Percentiles rank a stretch among this genome's conserved stretches.
Conservation (phyloP, 208 protist species). For the Wallacemonas sp. region DNA sequence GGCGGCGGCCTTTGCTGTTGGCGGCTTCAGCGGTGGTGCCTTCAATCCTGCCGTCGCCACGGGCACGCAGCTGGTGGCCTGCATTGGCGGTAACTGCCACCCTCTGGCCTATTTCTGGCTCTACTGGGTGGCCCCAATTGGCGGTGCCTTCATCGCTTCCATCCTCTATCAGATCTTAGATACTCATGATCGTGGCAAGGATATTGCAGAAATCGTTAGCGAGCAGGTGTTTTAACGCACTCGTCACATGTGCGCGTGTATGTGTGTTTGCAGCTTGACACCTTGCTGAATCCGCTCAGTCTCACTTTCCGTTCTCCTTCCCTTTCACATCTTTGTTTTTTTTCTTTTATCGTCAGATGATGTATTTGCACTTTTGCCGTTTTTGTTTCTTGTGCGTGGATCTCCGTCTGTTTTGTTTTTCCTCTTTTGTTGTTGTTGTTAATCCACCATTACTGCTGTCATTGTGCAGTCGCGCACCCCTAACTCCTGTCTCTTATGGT, state of each 20-base stretch:
- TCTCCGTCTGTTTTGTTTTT: too few species aligned
- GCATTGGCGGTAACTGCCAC: slow-evolving; percentile 69
- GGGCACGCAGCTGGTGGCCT: slow-evolving; percentile 68
- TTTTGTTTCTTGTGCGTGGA: too few species aligned
- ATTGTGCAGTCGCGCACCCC: too few species aligned
- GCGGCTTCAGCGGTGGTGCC: slow-evolving; percentile 60
- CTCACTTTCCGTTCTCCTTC: too few species aligned
- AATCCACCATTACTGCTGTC: too few species aligned
- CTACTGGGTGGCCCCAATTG: slow-evolving; percentile 86
- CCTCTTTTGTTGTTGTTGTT: too few species aligned
- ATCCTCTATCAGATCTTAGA: slow-evolving; percentile 84
- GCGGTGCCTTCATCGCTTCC: slow-evolving; percentile 76
- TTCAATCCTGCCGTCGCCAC: slow-evolving; percentile 86
- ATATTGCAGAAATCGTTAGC: slow-evolving; percentile 21
- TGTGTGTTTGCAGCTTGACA: not conserved
- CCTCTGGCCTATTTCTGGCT: slow-evolving; percentile 78
- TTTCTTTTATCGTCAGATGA: not conserved
- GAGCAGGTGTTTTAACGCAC: slow-evolving; percentile 44
- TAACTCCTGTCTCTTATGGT: too few species aligned
- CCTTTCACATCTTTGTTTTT: not conserved
- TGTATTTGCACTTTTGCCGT: too few species aligned
- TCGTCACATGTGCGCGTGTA: too few species aligned
- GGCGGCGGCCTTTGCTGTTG: slow-evolving; percentile 71
- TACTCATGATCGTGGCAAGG: slow-evolving; percentile 51
- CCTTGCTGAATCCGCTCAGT: not conserved